Conservation (phyloP, 768 basidiomycete genomes). For the Rhizopogon sp. region DNA sequence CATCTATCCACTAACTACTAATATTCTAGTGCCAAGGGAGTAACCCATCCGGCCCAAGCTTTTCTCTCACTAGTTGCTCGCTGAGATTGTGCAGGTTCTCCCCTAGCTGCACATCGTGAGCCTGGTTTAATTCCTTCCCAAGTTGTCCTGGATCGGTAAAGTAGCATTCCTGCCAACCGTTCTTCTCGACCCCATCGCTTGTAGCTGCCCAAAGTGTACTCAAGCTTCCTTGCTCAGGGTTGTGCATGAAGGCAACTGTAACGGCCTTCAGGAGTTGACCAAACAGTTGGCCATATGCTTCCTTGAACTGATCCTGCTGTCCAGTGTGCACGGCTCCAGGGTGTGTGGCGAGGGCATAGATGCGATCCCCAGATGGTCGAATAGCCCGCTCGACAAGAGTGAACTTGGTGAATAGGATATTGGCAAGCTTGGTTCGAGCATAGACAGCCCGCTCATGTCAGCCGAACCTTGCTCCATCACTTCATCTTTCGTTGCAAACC, state of each 20-base stretch:
- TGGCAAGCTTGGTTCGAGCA: slow-evolving; percentile 25
- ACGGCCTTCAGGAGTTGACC: slow-evolving; percentile 16
- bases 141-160: slow-evolving; percentile 18
- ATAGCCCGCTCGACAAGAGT: slow-evolving; percentile 23
- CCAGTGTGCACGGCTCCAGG: slow-evolving; percentile 23
- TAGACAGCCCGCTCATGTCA: slow-evolving; percentile 25
- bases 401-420: slow-evolving; percentile 32
- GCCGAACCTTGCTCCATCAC: slow-evolving; percentile 22
- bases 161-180: slow-evolving; percentile 21
- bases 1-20: neutral
- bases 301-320: slow-evolving; percentile 22
- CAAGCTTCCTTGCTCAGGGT: slow-evolving; percentile 18
- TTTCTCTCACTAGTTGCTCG: slow-evolving; percentile 21
- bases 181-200: slow-evolving; percentile 16
- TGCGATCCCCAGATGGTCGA: slow-evolving; percentile 11
- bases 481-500: slow-evolving; percentile 33
- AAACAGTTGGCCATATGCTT: slow-evolving; percentile 19
- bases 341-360: slow-evolving; percentile 9
- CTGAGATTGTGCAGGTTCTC: slow-evolving; percentile 27
- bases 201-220: slow-evolving; percentile 30
- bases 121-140: slow-evolving; percentile 16
- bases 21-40: slow-evolving; percentile 16
- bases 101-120: slow-evolving; percentile 20
- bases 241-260: slow-evolving; percentile 22
- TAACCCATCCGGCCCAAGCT: slow-evolving; percentile 18